Evolutionary conservation across 805 yeast genomes (phyloP).

Genomic region (Saturnispora sanitii): DNA sequence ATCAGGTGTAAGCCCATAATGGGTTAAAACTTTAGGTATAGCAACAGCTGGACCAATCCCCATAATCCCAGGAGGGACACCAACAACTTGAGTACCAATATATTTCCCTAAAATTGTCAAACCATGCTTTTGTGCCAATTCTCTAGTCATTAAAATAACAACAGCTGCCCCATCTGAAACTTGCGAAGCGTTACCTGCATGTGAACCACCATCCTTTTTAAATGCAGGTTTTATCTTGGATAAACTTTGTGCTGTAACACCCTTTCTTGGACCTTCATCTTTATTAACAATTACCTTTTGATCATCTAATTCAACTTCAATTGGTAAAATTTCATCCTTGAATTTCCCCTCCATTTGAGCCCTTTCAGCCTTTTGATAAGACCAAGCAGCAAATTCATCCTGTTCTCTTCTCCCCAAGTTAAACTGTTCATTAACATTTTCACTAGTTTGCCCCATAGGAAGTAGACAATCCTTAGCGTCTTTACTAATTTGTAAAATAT

Average conservation of each 20-base stretch:
- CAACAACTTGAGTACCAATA: slow-evolving; percentile 69
- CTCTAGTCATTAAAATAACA: slow-evolving; percentile 74
- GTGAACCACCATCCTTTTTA: slow-evolving; percentile 72
- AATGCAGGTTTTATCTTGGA: slow-evolving; percentile 80
- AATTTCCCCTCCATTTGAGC: slow-evolving; percentile 70
- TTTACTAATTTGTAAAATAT: slow-evolving; percentile 30
- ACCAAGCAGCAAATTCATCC: slow-evolving; percentile 81
- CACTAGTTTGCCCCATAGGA: slow-evolving; percentile 96
- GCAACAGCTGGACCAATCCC: slow-evolving; percentile 97
- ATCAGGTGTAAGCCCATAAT: slow-evolving; percentile 36
- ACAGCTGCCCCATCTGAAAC: slow-evolving; percentile 95
- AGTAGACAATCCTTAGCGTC: slow-evolving; percentile 68
- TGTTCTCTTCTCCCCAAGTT: slow-evolving; percentile 59
- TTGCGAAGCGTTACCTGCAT: slow-evolving; percentile 96
- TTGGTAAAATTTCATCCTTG: slow-evolving; percentile 81
- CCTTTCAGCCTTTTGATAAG: slow-evolving; percentile 73
- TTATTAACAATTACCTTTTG: slow-evolving; percentile 25
- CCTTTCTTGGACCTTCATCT: slow-evolving; percentile 78
- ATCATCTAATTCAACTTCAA: slow-evolving; percentile 53
- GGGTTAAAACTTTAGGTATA: slow-evolving; percentile 64
- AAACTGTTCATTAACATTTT: slow-evolving; percentile 70
- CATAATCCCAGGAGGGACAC: slow-evolving; percentile 97
- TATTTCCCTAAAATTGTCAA: slow-evolving; percentile 72
- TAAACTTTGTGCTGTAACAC: slow-evolving; percentile 71
- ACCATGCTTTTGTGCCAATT: slow-evolving; percentile 65